Evolutionary conservation across 108 stramenopile genomes (phyloP).

Genomic region (Nitzschia putrida): DNA sequence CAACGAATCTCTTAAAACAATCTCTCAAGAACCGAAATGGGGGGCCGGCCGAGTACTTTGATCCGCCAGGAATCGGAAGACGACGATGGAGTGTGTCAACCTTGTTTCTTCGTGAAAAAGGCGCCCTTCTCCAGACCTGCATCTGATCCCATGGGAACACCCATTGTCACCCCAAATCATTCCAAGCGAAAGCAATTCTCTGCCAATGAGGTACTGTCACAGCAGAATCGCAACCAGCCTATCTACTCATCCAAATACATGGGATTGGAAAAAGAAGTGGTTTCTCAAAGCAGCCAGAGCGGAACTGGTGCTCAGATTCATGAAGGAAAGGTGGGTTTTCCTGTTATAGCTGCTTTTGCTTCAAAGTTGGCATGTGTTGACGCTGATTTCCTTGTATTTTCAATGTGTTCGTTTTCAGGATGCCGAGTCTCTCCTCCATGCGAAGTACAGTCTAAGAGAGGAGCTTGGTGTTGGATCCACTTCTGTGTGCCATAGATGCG

Average conservation of each 20-base stretch:
- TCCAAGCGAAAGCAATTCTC: constrained; percentile 37
- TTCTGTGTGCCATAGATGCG: constrained; percentile 91
- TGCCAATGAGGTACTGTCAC: constrained; percentile 20
- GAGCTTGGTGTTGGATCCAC: constrained; percentile 96
- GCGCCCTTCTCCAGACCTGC: constrained; percentile 13
- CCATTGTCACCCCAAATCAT: constrained; percentile 64
- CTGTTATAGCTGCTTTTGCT: neutral
- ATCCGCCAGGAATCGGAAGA: neutral
- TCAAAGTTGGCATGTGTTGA: too few species aligned
- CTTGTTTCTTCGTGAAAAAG: constrained; percentile 27
- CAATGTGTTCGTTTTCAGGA: constrained; percentile 30
- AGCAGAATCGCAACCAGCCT: constrained; percentile 11
- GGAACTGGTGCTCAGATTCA: constrained; percentile 41
- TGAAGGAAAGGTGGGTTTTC: constrained; percentile 51
- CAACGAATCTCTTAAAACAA: too few species aligned
- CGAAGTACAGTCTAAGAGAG: constrained; percentile 89
- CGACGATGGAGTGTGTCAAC: constrained; percentile 15
- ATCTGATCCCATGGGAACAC: constrained; percentile 61
- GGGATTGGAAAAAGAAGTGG: constrained; percentile 65
- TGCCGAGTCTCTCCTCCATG: constrained; percentile 63
- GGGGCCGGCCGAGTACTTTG: constrained; percentile 25
- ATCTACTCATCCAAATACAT: constrained; percentile 47
- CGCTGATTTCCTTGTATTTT: neutral
- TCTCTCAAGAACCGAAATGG: constrained; percentile 4
- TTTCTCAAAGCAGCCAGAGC: neutral